Conservation (phyloP, 192 early-diverging fungal species). For the Funneliformis geosporum region DNA sequence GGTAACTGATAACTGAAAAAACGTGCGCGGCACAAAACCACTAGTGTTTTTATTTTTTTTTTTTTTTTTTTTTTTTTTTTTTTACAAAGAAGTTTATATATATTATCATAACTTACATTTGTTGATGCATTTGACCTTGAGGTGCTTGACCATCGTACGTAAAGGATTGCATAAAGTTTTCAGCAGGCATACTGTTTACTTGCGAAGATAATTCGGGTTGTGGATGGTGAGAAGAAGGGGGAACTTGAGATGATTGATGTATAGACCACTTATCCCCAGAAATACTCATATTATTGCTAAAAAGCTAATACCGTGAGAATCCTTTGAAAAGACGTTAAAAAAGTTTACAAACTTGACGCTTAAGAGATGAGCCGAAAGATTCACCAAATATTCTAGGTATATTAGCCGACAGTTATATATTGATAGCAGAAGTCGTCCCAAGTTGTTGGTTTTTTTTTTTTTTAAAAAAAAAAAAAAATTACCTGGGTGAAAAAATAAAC, state of each 20-base stretch:
- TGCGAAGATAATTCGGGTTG: not conserved
- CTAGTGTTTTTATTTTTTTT: not conserved
- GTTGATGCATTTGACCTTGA: slow-evolving; percentile 29
- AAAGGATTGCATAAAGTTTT: slow-evolving; percentile 19
- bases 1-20: not conserved
- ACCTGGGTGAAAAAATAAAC: not conserved
- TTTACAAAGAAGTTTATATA: not conserved
- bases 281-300: slow-evolving; percentile 21
- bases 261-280: slow-evolving; percentile 26
- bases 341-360: not conserved
- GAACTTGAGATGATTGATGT: slow-evolving; percentile 15
- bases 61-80: not conserved
- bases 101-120: slow-evolving; percentile 26
- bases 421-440: not conserved
- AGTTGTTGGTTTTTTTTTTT: not conserved
- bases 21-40: not conserved
- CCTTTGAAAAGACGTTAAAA: not conserved
- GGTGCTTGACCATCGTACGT: not conserved
- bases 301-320: not conserved
- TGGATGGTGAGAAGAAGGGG: slow-evolving; percentile 27
- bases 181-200: slow-evolving; percentile 16
- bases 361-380: not conserved
- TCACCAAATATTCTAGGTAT: not conserved
- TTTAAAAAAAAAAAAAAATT: not conserved
- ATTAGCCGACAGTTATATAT: not conserved